Conservation (phyloP, 2,329 filamentous ascomycete species). For the Paracorniculantispora psalliotae region DNA sequence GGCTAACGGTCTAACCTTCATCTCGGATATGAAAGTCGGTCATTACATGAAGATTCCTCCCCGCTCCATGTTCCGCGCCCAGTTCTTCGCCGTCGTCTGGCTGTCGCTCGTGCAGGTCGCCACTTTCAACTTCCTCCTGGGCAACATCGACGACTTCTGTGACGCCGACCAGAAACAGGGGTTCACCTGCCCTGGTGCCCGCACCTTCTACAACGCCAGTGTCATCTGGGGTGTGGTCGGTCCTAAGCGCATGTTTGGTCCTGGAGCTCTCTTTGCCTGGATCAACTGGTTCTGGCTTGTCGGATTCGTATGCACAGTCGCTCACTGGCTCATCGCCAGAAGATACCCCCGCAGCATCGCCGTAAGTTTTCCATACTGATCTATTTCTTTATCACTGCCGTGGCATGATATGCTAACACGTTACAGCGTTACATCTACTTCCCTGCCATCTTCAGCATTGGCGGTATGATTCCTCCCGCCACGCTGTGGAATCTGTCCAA, state of each 20-base stretch:
- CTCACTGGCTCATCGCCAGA: slow-evolving; percentile 45
- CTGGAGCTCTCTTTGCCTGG: slow-evolving; percentile 37
- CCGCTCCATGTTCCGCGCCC: slow-evolving; percentile 38
- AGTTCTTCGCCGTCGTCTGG: slow-evolving; percentile 29
- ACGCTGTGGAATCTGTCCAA: slow-evolving; percentile 51
- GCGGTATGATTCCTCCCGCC: slow-evolving; percentile 47
- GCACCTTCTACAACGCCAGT: slow-evolving; percentile 54
- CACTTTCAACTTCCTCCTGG: slow-evolving; percentile 29
- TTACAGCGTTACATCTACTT: slow-evolving; percentile 44
- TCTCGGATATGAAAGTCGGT: slow-evolving; percentile 39
- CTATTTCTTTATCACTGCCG: slow-evolving; percentile 14
- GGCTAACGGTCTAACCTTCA: slow-evolving; percentile 33
- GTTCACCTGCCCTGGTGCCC: slow-evolving; percentile 49
- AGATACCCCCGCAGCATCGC: slow-evolving; percentile 37
- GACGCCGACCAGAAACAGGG: slow-evolving; percentile 37
- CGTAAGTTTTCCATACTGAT: background rate
- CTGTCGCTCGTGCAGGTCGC: slow-evolving; percentile 26
- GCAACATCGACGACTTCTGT: slow-evolving; percentile 45
- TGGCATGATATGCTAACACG: background rate
- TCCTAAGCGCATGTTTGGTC: slow-evolving; percentile 28
- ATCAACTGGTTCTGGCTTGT: slow-evolving; percentile 55
- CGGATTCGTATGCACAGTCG: slow-evolving; percentile 42
- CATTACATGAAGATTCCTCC: slow-evolving; percentile 45
- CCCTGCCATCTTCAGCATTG: slow-evolving; percentile 49
- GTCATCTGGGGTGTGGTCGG: slow-evolving; percentile 55